These are phyloP conservation scores for Phytophthora chlamydospora DNA, from an alignment of 352 stramenopile species.

Conservation along the genomic window DNA sequence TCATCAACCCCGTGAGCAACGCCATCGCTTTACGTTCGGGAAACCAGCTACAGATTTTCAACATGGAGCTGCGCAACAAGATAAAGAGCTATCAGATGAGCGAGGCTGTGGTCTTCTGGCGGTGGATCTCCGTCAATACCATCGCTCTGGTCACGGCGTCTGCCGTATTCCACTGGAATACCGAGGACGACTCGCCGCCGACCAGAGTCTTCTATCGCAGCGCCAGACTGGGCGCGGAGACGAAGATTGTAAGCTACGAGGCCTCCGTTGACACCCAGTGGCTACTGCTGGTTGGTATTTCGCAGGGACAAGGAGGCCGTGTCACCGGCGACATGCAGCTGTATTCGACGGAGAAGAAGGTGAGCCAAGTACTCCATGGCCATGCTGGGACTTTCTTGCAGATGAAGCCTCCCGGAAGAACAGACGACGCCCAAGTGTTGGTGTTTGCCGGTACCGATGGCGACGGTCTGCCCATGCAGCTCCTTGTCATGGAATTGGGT, in stretches of 20 bases:
- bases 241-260: constrained; percentile 99
- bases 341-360: constrained; percentile 97
- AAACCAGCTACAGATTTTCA: constrained; percentile 98
- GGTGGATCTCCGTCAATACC: constrained; percentile 95
- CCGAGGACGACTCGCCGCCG: constrained; percentile 89
- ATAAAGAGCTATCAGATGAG: constrained; percentile 94
- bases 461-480: constrained; percentile 61
- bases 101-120: constrained; percentile 95
- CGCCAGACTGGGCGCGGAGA: constrained; percentile 88
- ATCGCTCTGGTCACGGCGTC: constrained; percentile 96
- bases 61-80: constrained; percentile 97
- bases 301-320: constrained; percentile 86
- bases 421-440: constrained; percentile 83
- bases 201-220: constrained; percentile 98
- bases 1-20: constrained; percentile 97
- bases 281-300: constrained; percentile 97
- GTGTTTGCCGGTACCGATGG: constrained; percentile 81
- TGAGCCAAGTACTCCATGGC: constrained; percentile 96
- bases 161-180: constrained; percentile 97
- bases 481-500: constrained; percentile 98
- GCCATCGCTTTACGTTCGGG: constrained; percentile 75
- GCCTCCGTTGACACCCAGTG: constrained; percentile 97
- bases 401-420: constrained; percentile 94
- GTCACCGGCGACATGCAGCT: constrained; percentile 97
- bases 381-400: constrained; percentile 95